Base-by-base conservation (phyloP, 192 early-diverging fungal species). In the Linnemannia exigua region DNA sequence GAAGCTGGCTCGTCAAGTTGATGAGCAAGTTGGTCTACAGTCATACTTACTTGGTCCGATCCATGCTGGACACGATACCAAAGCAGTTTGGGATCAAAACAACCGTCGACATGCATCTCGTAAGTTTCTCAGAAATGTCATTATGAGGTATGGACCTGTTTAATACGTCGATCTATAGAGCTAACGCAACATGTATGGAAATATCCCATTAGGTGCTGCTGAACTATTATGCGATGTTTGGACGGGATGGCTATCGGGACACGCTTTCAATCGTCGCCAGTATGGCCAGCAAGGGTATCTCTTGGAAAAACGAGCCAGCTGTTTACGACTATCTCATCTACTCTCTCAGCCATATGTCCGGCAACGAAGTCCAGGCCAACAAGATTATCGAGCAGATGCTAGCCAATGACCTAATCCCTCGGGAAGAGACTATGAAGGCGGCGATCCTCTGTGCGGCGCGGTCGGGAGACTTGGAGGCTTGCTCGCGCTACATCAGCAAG, bases 401-500 rank as follows among this genome's bases (percentile, higher is more conserved):
- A 12, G 44, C 73, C 68, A 79, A 76, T 11, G 58, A 85, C 36
- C 54, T 85, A 5, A 47, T 76, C 12, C 83, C 83, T 12, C 72
- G 83, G 35, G 83, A 79, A 33, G 63, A 75, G 16, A 79, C 83
- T 16, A 79, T 85, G 83, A 76, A 75, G 54, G 83, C 83, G 0
- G 77, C 77, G 20, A 79, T 85, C 58, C n/a, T 85, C 14, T 85
- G 77, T 76, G 83, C 83, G 9, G 83, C 83, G 0, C 72, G 77
- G 12, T 79, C 83, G 2, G 83, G 83, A 1, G 77, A 85, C 41
- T 9, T 85, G 52, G 74, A 79, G 22, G 36, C 66, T 3, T 85
- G 83, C 22, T 79, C 77, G 0, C 50, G 77, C 33, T 79, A 85
- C 54, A 79, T 85, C 54, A 37, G 38, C 7, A 50, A 67, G n/a